Percentiles rank a stretch among this genome's conserved stretches.
phyloP scores from a whole-genome alignment of 164 flowering plant genomes.

The Kalanchoe fedtschenkoi region DNA sequence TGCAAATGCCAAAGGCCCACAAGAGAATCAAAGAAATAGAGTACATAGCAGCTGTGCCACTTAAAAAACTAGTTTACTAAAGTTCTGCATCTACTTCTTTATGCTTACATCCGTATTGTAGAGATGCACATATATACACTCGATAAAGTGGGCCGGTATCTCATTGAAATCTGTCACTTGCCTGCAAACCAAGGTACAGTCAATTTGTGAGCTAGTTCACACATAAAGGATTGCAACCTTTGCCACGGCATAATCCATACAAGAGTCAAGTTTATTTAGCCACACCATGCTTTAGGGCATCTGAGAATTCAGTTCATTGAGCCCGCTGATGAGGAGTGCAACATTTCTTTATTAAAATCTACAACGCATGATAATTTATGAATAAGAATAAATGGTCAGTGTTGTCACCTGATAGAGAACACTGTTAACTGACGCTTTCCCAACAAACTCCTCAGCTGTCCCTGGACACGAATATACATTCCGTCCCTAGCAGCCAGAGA shows the following conservation, averaged over 20 bases:
- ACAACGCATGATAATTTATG: neutral
- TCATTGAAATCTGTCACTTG: conserved; percentile 73
- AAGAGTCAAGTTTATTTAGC: neutral
- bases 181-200: conserved; percentile 36
- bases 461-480: conserved; percentile 68
- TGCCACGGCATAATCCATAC: neutral
- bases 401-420: conserved; percentile 57
- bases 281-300: neutral
- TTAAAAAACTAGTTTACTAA: neutral
- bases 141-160: conserved; percentile 64
- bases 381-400: neutral
- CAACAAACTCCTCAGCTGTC: conserved; percentile 65
- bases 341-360: neutral
- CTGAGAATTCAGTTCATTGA: neutral
- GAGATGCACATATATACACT: conserved; percentile 61
- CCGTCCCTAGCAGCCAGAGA: conserved; percentile 44
- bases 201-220: neutral
- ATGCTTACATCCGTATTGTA: conserved; percentile 47
- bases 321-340: neutral
- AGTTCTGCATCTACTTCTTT: conserved; percentile 4
- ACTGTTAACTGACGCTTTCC: conserved; percentile 54
- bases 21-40: neutral
- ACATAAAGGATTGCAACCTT: neutral
- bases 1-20: conserved; percentile 9
- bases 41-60: neutral